A percentile compares a stretch with the other conserved stretches of the same genome.
phyloP scores from a whole-genome alignment of 805 yeast species.

The Saccharomycopsis vini region DNA sequence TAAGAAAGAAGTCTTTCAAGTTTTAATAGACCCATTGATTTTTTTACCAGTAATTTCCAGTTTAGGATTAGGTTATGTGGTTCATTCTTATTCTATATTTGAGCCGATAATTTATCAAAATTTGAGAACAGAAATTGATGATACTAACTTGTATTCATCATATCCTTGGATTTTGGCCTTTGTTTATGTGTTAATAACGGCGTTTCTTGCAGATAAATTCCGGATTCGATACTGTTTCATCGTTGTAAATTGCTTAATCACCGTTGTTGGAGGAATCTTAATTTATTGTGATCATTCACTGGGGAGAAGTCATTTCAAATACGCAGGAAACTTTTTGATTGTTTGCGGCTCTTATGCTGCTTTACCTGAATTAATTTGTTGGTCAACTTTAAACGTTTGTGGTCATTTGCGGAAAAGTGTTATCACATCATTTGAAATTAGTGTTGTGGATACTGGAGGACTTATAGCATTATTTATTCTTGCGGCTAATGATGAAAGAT shows the following conservation, averaged over 20 bases:
- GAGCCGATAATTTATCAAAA: conserved; percentile 47
- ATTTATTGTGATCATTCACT: conserved; percentile 2
- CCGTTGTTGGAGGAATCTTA: conserved; percentile 5
- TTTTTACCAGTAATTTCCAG: conserved; percentile 43
- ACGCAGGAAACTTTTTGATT: conserved; percentile 21
- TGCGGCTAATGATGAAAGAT: conserved; percentile 8
- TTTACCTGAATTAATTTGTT: conserved; percentile 62
- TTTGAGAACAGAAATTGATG: conserved; percentile 55
- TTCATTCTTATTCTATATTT: conserved; percentile 52
- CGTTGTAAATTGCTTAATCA: conserved; percentile 20
- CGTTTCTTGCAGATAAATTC: conserved; percentile 32
- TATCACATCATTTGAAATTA: conserved; percentile 52
- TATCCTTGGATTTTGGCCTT: conserved; percentile 30
- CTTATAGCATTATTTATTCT: conserved; percentile 14
- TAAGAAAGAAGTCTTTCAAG: conserved; percentile 38
- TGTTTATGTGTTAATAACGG: neutral
- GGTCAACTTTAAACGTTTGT: conserved; percentile 45
- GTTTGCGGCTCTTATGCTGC: conserved; percentile 42
- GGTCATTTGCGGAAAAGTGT: conserved; percentile 54
- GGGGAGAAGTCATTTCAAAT: conserved; percentile 9
- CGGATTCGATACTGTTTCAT: conserved; percentile 37
- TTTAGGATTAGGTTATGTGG: conserved; percentile 56
- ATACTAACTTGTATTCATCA: conserved; percentile 56
- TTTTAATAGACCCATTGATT: conserved; percentile 50
- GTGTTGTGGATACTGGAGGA: conserved; percentile 67